Evolutionary conservation across 805 yeast genomes (phyloP).

Genomic region (Ogataea degrootiae): DNA sequence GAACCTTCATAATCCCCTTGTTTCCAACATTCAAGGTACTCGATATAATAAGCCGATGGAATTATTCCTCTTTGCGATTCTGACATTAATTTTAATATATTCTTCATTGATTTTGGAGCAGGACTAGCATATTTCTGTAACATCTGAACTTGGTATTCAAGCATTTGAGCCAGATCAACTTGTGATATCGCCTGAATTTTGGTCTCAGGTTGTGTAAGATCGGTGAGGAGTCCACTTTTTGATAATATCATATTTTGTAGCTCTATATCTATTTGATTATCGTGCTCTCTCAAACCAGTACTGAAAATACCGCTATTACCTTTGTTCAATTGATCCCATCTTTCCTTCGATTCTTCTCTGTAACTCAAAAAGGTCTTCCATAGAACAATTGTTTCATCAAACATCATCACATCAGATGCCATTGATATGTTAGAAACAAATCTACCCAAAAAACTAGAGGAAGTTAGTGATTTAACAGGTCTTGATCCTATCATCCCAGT

Average conservation of each 20-base stretch:
- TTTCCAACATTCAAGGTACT: slow-evolving; percentile 54
- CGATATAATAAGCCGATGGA: slow-evolving; percentile 50
- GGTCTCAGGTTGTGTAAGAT: background rate
- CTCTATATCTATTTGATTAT: slow-evolving; percentile 8
- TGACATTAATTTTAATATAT: slow-evolving; percentile 42
- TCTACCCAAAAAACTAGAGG: slow-evolving; percentile 40
- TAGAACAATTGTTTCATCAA: slow-evolving; percentile 39
- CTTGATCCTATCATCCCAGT: slow-evolving; percentile 20
- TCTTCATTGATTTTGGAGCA: slow-evolving; percentile 39
- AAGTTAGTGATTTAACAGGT: slow-evolving; percentile 27
- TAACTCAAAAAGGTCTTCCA: slow-evolving; percentile 39
- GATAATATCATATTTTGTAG: slow-evolving; percentile 9
- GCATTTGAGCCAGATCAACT: slow-evolving; percentile 43
- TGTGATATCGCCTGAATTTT: slow-evolving; percentile 40
- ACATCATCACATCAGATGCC: slow-evolving; percentile 40
- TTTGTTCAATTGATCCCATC: slow-evolving; percentile 9
- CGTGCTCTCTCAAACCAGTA: slow-evolving; percentile 1
- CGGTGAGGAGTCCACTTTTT: slow-evolving; percentile 5
- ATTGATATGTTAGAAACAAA: slow-evolving; percentile 38
- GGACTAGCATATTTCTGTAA: slow-evolving; percentile 49
- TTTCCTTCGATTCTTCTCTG: slow-evolving; percentile 25
- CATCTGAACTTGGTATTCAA: slow-evolving; percentile 49
- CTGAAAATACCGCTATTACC: background rate
- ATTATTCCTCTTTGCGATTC: slow-evolving; percentile 39
- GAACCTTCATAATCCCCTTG: slow-evolving; percentile 60